Evolutionary conservation across 495 filamentous ascomycete species (phyloP).

Genomic region (Tuber umbilicatum): DNA sequence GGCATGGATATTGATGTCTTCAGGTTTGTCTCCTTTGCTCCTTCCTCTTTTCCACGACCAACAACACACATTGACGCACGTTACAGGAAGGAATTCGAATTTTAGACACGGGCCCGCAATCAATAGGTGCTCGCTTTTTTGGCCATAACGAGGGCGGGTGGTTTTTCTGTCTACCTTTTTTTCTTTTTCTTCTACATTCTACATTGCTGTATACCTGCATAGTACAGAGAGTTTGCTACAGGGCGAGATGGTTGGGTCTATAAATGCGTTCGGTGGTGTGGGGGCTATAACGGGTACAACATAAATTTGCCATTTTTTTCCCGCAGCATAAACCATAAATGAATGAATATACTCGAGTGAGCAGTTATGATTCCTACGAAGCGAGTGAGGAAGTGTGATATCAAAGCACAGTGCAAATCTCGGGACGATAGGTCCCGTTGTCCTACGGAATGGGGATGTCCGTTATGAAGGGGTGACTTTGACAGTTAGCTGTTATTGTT

Average conservation of each 20-base stretch:
- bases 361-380: neutral
- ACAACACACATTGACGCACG: neutral
- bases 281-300: neutral
- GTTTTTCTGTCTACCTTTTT: neutral
- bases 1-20: constrained; percentile 90
- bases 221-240: neutral
- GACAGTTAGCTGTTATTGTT: neutral
- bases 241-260: neutral
- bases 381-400: neutral
- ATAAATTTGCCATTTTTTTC: neutral
- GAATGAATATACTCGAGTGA: neutral
- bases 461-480: neutral
- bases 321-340: neutral
- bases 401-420: neutral
- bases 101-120: constrained; percentile 35
- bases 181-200: neutral
- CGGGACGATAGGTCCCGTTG: neutral
- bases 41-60: neutral
- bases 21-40: constrained; percentile 46
- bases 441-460: neutral
- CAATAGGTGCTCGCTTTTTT: constrained; percentile 13
- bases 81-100: constrained; percentile 60
- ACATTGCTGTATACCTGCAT: neutral
- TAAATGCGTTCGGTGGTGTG: neutral
- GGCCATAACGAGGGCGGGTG: neutral